Evolutionary conservation across 768 basidiomycete species (phyloP), one percentile per base, ranked within the genome.

Genomic region (Mycena rosella): DNA sequence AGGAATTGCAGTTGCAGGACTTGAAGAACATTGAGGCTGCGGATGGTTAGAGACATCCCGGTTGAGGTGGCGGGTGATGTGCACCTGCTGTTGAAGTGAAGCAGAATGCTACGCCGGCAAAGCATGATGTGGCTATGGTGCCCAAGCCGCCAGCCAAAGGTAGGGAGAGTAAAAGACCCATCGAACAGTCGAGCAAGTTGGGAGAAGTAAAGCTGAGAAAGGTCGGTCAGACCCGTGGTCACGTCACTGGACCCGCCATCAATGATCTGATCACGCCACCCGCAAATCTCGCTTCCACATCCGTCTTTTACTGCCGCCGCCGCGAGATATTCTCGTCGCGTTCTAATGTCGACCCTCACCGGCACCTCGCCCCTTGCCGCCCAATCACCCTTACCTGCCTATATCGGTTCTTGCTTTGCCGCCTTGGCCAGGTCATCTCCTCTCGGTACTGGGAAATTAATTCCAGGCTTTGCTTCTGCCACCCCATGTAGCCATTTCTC

Each of bases 1-100:
- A 97, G 11, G 96, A 97, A 77, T 99, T 98, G 82, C 98, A 99
- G 77, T 99, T 99, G 80, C 97, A 99, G 34, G 94, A 96, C 84
- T 98, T 98, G 87, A 91, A 96, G 83, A 98, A 95, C 88, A 97
- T 96, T 38, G 94, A 96, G 5, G 96, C 96, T 90, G 80, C 74
- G 72, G 70, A 58, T 45, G 36, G 51, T 71, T 48, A 68, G 63
- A 67, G 44, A 69, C 63, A 67, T 62, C n/a, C 55, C 24, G n/a
- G 56, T 36, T 24, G 36, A 20, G 20, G 42, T 44, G 61, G 60
- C n/a, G 47, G 44, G 34, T 29, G 10, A 54, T 42, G 78, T 85
- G 68, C 66, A 90, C 94, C 94, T 74, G 94, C 93, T 48, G 90
- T 94, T 42, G 93, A 94, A 10, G 94, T 94, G 74, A 89, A 96